Evolutionary conservation across 208 protist species (phyloP).

Genomic region (Perkinsela sp.): DNA sequence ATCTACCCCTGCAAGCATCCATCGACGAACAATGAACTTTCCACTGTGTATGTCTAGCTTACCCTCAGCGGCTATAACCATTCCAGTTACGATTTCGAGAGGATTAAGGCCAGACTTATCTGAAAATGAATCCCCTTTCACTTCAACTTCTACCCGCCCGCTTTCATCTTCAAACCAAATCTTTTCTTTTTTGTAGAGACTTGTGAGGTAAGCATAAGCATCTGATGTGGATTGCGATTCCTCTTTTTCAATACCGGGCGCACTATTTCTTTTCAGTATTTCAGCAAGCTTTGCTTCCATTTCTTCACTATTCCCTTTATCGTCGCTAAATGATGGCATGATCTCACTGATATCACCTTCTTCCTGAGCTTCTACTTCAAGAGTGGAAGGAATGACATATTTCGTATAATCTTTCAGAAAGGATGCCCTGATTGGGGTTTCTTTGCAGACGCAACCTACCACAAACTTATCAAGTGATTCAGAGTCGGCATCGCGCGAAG

Average conservation of each 20-base stretch:
- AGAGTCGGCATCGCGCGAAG: not conserved
- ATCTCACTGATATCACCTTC: not conserved
- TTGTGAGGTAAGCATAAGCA: not conserved
- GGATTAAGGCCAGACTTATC: not conserved
- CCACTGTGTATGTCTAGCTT: not conserved
- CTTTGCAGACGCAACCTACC: not conserved
- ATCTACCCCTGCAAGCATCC: not conserved
- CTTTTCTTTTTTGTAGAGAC: not conserved
- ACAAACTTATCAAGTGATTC: not conserved
- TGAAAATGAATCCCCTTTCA: not conserved
- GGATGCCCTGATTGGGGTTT: not conserved
- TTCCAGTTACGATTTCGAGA: not conserved
- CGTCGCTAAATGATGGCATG: not conserved
- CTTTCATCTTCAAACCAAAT: not conserved
- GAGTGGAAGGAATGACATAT: conserved; percentile 1
- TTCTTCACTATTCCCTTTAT: not conserved
- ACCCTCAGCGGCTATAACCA: not conserved
- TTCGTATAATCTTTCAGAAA: not conserved
- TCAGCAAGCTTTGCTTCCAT: not conserved
- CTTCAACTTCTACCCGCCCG: not conserved
- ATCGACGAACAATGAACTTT: not conserved
- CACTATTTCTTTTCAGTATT: not conserved
- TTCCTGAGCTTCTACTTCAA: not conserved
- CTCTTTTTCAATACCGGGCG: not conserved
- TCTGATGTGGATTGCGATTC: not conserved